Percentiles rank a stretch among this genome's conserved stretches.
Evolutionary conservation across 345 rosid genomes (phyloP).

Genomic region (Abelmoschus esculentus): DNA sequence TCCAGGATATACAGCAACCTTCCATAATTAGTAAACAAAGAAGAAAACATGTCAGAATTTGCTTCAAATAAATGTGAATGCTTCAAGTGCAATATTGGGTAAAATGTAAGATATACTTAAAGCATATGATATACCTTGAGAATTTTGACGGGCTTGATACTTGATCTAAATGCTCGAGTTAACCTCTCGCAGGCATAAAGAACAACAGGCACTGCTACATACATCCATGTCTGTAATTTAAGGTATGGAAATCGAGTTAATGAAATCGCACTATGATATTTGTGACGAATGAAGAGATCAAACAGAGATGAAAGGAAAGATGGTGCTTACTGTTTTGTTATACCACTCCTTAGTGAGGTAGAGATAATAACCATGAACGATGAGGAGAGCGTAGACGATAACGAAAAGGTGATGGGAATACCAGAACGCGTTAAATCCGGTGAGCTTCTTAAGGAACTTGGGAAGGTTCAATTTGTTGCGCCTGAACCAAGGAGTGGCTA

Average conservation of each 20-base stretch:
- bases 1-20: constrained; percentile 87
- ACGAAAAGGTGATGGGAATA: constrained; percentile 80
- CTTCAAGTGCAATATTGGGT: neutral
- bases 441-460: constrained; percentile 54
- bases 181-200: constrained; percentile 64
- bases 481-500: constrained; percentile 88
- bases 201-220: constrained; percentile 56
- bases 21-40: neutral
- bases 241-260: neutral
- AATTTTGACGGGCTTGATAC: constrained; percentile 70
- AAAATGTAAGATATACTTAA: neutral
- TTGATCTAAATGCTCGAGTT: constrained; percentile 65
- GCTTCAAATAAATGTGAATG: neutral
- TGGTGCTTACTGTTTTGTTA: constrained; percentile 54
- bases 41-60: neutral
- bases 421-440: constrained; percentile 93
- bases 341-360: constrained; percentile 69
- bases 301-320: neutral
- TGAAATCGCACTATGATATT: neutral
- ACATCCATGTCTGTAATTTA: constrained; percentile 79
- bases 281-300: neutral
- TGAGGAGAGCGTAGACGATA: constrained; percentile 67
- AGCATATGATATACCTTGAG: constrained; percentile 36
- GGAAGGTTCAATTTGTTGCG: constrained; percentile 70
- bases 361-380: constrained; percentile 66